phyloP scores from a whole-genome alignment of 202 grass and related monocot genomes.

The Schoenoplectus tabernaemontani region DNA sequence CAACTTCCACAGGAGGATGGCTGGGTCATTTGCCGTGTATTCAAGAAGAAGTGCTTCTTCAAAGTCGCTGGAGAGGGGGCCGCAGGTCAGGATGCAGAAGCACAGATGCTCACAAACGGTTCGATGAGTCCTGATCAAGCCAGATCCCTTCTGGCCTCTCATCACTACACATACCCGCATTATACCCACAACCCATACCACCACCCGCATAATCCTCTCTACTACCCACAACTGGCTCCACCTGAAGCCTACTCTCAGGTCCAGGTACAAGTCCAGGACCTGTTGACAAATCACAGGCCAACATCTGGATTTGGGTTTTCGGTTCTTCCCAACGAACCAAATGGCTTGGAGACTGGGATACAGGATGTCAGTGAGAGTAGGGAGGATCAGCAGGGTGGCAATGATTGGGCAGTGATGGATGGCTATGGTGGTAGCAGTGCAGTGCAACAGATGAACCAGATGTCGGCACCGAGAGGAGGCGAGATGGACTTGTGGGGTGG shows the following conservation, averaged over 20 bases:
- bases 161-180: constrained; percentile 64
- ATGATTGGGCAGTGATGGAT: constrained; percentile 51
- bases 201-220: constrained; percentile 46
- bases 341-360: constrained; percentile 36
- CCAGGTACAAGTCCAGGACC: constrained; percentile 80
- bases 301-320: constrained; percentile 51
- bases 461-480: constrained; percentile 49
- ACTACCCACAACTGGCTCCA: constrained; percentile 64
- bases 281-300: constrained; percentile 77
- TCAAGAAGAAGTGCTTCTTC: constrained; percentile 99
- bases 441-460: constrained; percentile 69
- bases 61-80: constrained; percentile 51
- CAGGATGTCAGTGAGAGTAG: constrained; percentile 35
- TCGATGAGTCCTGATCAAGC: constrained; percentile 40
- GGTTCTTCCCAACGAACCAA: constrained; percentile 44
- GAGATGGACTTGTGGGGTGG: constrained; percentile 84
- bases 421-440: constrained; percentile 36
- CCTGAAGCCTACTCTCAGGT: constrained; percentile 55
- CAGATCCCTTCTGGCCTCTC: constrained; percentile 25
- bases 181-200: constrained; percentile 38
- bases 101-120: constrained; percentile 27
- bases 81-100: constrained; percentile 38
- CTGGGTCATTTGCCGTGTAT: constrained; percentile 94
- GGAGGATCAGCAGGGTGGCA: constrained; percentile 33
- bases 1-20: constrained; percentile 59